phyloP scores from a whole-genome alignment of 495 filamentous ascomycete species.

The Tetracladium marchalianum region DNA sequence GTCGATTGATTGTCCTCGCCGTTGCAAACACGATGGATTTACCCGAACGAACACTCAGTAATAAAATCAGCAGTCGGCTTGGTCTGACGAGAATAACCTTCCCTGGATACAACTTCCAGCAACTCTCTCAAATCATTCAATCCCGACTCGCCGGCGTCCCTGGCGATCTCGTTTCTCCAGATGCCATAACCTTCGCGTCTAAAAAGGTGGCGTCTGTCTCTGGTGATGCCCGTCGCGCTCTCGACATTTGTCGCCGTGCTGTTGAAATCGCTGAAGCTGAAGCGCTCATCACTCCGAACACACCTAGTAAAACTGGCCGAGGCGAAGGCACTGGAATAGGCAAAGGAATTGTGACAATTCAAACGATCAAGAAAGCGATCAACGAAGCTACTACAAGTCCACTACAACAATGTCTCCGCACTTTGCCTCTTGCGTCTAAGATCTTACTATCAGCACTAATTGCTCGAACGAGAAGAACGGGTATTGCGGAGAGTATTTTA shows the following conservation, averaged over 20 bases:
- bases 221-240: slow-evolving; percentile 82
- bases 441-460: slow-evolving; percentile 76
- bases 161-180: slow-evolving; percentile 80
- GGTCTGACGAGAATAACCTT: slow-evolving; percentile 91
- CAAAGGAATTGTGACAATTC: slow-evolving; percentile 68
- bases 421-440: slow-evolving; percentile 71
- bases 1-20: slow-evolving; percentile 85
- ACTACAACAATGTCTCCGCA: slow-evolving; percentile 75
- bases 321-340: slow-evolving; percentile 6
- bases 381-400: slow-evolving; percentile 89
- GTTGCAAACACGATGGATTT: slow-evolving; percentile 99
- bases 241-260: slow-evolving; percentile 92
- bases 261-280: slow-evolving; percentile 91
- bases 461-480: slow-evolving; percentile 68
- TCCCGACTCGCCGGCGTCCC: slow-evolving; percentile 79
- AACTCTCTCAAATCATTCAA: slow-evolving; percentile 95
- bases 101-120: slow-evolving; percentile 91
- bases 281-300: slow-evolving; percentile 18
- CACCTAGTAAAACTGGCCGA: slow-evolving; percentile 23
- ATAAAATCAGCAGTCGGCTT: slow-evolving; percentile 92
- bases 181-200: slow-evolving; percentile 93
- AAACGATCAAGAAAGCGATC: slow-evolving; percentile 87
- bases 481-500: slow-evolving; percentile 33
- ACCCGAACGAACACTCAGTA: slow-evolving; percentile 90
- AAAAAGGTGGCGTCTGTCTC: slow-evolving; percentile 95